Evolutionary conservation across 2,329 filamentous ascomycete species (phyloP).

Genomic region (Aspergillus ustus): DNA sequence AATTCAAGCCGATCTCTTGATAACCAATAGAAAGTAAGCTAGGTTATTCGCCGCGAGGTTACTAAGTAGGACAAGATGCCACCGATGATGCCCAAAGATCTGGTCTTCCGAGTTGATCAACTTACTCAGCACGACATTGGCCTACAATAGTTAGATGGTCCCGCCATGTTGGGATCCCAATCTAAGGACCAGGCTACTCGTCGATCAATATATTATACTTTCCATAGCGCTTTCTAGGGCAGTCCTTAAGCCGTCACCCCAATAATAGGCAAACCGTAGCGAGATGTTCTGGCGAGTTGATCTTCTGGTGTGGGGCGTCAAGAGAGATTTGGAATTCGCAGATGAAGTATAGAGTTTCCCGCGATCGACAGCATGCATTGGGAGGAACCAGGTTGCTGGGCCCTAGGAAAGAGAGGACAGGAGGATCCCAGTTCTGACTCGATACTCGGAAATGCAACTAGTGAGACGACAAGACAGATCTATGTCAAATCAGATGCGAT

Average conservation of each 20-base stretch:
- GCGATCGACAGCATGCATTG: conserved; percentile 25
- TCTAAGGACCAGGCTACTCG: neutral
- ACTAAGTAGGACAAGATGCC: neutral
- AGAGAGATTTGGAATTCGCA: conserved; percentile 18
- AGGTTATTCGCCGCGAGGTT: neutral
- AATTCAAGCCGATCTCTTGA: neutral
- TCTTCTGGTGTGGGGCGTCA: conserved; percentile 16
- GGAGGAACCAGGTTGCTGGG: conserved; percentile 26
- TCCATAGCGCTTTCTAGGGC: neutral
- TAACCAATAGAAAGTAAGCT: neutral
- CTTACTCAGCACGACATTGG: neutral
- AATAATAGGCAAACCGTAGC: neutral
- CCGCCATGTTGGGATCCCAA: neutral
- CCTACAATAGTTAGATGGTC: neutral
- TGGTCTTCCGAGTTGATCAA: neutral
- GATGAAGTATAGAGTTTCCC: conserved; percentile 18
- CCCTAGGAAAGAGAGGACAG: conserved; percentile 2
- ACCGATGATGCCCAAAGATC: neutral
- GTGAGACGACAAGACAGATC: conserved; percentile 3
- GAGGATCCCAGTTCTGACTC: conserved; percentile 9
- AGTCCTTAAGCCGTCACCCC: too few relatives aligned
- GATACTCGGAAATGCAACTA: conserved; percentile 9
- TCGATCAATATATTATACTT: neutral
- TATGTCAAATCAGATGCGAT: conserved; percentile 1
- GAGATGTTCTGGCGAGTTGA: neutral